A percentile compares a stretch with the other conserved stretches of the same genome.
These are phyloP conservation scores for Thalia dealbata DNA, from an alignment of 176 grass and related monocot species.

Conservation along the genomic window DNA sequence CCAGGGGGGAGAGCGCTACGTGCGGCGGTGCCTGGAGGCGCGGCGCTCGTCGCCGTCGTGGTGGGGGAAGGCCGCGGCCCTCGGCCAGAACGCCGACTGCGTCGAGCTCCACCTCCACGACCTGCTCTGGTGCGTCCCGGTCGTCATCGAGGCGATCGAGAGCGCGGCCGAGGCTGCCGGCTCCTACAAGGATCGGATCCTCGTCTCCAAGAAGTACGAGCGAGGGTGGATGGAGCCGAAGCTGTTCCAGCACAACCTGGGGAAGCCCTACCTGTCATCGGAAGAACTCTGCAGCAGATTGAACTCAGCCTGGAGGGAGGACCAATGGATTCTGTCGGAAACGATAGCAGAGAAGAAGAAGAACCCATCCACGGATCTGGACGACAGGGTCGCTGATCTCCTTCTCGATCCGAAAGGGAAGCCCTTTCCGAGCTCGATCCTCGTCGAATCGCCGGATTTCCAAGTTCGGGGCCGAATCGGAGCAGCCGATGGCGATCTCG, in stretches of 20 bases:
- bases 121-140: slow-evolving; percentile 70
- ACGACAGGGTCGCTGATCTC: slow-evolving; percentile 49
- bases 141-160: slow-evolving; percentile 73
- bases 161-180: slow-evolving; percentile 35
- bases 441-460: slow-evolving; percentile 42
- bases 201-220: slow-evolving; percentile 66
- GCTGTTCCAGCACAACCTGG: slow-evolving; percentile 53
- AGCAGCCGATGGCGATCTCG: slow-evolving; percentile 16
- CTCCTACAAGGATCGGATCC: slow-evolving; percentile 18
- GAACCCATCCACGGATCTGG: slow-evolving; percentile 37
- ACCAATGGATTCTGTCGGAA: slow-evolving; percentile 67
- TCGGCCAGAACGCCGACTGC: slow-evolving; percentile 46
- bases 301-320: slow-evolving; percentile 69
- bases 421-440: slow-evolving; percentile 40
- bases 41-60: slow-evolving; percentile 54
- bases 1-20: slow-evolving; percentile 50
- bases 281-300: slow-evolving; percentile 33
- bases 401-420: slow-evolving; percentile 40
- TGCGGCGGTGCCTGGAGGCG: slow-evolving; percentile 46
- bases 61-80: slow-evolving; percentile 56
- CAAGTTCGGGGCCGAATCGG: slow-evolving; percentile 49
- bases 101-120: slow-evolving; percentile 62
- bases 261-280: slow-evolving; percentile 42
- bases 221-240: slow-evolving; percentile 45
- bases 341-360: slow-evolving; percentile 44